Percentiles rank a stretch among this genome's conserved stretches.
phyloP scores from a whole-genome alignment of 148 eudicot species.

The Cornus florida region DNA sequence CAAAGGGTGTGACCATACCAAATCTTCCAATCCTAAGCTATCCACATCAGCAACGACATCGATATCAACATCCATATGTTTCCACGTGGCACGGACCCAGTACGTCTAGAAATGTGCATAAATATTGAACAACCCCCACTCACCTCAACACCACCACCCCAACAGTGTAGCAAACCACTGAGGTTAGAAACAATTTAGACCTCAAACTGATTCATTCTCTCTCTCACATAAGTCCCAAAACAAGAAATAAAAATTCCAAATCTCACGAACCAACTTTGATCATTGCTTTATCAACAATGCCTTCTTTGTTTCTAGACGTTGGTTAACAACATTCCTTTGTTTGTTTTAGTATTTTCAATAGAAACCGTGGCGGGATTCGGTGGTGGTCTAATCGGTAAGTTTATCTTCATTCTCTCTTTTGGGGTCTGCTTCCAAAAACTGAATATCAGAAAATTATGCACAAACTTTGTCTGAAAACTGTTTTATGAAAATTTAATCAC shows the following conservation, averaged over 20 bases:
- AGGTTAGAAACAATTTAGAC: no score
- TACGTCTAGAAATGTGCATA: background rate
- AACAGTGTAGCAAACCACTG: background rate
- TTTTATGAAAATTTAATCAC: no score
- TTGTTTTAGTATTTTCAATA: background rate
- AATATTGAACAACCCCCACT: background rate
- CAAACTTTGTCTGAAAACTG: no score
- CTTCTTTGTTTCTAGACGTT: constrained; percentile 12
- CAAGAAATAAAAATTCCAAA: no score
- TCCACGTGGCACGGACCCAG: constrained; percentile 14
- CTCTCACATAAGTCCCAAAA: background rate
- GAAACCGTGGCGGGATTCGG: constrained; percentile 9
- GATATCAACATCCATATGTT: background rate
- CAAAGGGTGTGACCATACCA: constrained; percentile 9
- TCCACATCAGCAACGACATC: constrained; percentile 9
- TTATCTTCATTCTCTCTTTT: background rate
- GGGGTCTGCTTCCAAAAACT: no score
- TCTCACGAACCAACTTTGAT: background rate
- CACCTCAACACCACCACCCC: background rate
- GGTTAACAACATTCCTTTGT: constrained; percentile 1
- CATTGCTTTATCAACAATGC: constrained; percentile 3
- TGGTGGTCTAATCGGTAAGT: background rate
- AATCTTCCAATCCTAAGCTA: background rate
- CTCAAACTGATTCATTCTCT: background rate
- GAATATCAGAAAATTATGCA: no score